Base-by-base conservation (phyloP, 2,329 filamentous ascomycete genomes). In the Pyricularia pennisetigena region DNA sequence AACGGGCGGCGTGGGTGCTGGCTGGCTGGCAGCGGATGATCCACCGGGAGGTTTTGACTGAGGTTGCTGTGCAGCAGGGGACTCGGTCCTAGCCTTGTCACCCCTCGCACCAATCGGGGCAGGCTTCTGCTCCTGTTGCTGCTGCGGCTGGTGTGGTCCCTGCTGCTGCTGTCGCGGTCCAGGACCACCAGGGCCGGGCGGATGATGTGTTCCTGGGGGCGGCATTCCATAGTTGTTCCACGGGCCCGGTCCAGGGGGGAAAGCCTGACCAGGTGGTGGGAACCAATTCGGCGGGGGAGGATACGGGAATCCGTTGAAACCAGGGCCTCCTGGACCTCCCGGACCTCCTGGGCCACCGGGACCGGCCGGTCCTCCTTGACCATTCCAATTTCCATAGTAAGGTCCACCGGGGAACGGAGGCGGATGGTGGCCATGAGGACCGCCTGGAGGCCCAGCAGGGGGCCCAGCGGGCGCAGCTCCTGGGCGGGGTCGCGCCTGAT, bases 201-300 rank as follows among this genome's bases (percentile, higher is more conserved):
- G 70, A 2, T 54, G 67, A 4, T 28, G 64, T 8, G 64, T 69
- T 3, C 69, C 68, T 24, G 86, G 86, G 49, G 86, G 87, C 69
- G 88, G 89, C 74, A 90, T 91, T 24, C 83, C 86, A 72, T 80
- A 84, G 75, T 80, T 83, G 74, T 78, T 81, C 84, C 83, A 87
- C 23, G 83, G 84, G 65, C 85, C 89, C 78, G 92, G 91, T 7
- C 89, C 90, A 9, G 85, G 87, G 72, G 90, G 90, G 57, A 61
- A 61, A 24, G 57, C 57, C 26, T 61, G 57, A 12, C 57, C 57
- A 26, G 57, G 57, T 16, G 57, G 57, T 14, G 57, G 57, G 75
- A 89, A 94, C 91, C 92, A 96, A 68, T 90, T 90, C 28, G 87
- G 87, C 64, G 88, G 91, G 20, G 88, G 89, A 71, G 90, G 91